Conservation (phyloP, 768 basidiomycete genomes). For the Clitopilus hobsonii region DNA sequence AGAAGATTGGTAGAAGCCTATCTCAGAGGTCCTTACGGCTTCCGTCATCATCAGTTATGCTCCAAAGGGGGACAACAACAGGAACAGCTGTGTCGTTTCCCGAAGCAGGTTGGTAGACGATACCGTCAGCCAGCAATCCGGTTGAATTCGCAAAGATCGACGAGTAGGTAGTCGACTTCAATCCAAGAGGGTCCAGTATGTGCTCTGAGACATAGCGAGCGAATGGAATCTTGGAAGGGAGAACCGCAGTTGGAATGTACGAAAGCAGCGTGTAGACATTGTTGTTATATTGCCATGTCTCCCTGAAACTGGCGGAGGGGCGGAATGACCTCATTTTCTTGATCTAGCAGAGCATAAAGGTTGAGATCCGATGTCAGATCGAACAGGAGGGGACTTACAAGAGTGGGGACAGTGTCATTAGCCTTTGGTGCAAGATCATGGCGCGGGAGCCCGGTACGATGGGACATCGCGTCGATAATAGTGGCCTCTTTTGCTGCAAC, state of each 20-base stretch:
- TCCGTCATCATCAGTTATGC: slow-evolving; percentile 16
- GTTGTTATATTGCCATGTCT: slow-evolving; percentile 20
- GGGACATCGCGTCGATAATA: slow-evolving; percentile 22
- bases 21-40: slow-evolving; percentile 10
- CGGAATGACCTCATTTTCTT: slow-evolving; percentile 12
- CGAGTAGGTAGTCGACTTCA: slow-evolving; percentile 22
- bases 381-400: background rate
- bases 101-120: slow-evolving; percentile 9
- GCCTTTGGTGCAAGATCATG: slow-evolving; percentile 13
- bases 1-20: background rate
- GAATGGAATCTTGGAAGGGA: slow-evolving; percentile 12
- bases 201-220: slow-evolving; percentile 20
- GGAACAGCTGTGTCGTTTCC: slow-evolving; percentile 13
- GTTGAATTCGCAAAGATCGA: slow-evolving; percentile 17
- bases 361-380: background rate
- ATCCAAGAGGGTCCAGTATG: slow-evolving; percentile 21
- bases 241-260: slow-evolving; percentile 15
- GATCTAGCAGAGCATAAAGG: slow-evolving; percentile 6
- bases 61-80: slow-evolving; percentile 17
- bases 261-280: slow-evolving; percentile 21
- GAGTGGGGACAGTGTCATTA: slow-evolving; percentile 1
- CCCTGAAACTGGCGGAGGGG: slow-evolving; percentile 20
- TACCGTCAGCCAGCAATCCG: slow-evolving; percentile 20
- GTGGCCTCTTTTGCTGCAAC: slow-evolving; percentile 14
- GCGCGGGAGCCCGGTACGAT: slow-evolving; percentile 20